These are phyloP conservation scores for Limonium bicolor DNA, from an alignment of 148 eudicot species.

Conservation along the genomic window DNA sequence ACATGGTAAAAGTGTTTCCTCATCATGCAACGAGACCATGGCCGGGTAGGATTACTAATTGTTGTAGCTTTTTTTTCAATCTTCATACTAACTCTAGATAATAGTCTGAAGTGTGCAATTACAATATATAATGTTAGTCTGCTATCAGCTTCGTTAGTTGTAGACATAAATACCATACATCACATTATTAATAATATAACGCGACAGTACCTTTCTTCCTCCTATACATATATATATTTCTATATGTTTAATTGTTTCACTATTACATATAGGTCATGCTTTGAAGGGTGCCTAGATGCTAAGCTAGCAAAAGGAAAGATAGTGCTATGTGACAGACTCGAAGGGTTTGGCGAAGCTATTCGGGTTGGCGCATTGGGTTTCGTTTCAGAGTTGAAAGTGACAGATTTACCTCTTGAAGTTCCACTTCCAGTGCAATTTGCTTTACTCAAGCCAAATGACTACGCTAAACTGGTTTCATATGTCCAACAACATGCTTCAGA, in stretches of 20 bases:
- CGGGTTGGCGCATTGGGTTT: slow-evolving; percentile 11
- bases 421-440: slow-evolving; percentile 7
- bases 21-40: too few relatives aligned
- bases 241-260: too few relatives aligned
- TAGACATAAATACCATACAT: too few relatives aligned
- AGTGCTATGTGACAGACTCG: slow-evolving; percentile 3
- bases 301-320: slow-evolving; percentile 10
- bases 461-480: neutral
- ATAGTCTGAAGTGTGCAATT: too few relatives aligned
- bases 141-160: too few relatives aligned
- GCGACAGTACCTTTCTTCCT: too few relatives aligned
- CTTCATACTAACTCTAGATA: too few relatives aligned
- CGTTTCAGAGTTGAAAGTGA: neutral
- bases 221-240: neutral
- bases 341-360: neutral
- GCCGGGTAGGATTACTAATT: too few relatives aligned
- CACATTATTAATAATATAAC: too few relatives aligned
- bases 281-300: neutral
- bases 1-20: too few relatives aligned
- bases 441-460: neutral
- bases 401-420: neutral
- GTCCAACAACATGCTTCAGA: slow-evolving; percentile 7
- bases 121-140: too few relatives aligned
- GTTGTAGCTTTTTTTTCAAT: too few relatives aligned
- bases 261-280: slow-evolving; percentile 1